These are phyloP conservation scores for Exophiala sp. DNA, from an alignment of 2,329 filamentous ascomycete genomes.

Conservation along the genomic window DNA sequence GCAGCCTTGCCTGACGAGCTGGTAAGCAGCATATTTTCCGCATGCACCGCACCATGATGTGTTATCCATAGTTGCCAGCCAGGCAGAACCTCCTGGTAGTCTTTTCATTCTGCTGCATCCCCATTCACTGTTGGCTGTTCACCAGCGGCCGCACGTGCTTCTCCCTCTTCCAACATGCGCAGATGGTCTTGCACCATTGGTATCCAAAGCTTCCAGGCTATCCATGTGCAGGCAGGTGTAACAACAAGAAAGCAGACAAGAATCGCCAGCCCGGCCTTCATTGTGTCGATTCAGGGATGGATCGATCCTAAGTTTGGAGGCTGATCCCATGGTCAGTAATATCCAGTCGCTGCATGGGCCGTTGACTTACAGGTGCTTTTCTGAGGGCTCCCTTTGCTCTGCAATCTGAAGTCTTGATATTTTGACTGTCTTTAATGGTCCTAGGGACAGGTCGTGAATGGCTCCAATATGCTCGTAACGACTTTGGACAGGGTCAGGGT, in stretches of 20 bases:
- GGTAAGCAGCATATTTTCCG: neutral
- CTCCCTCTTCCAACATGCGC: conserved; percentile 26
- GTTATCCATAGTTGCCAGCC: neutral
- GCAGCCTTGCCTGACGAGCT: too few species aligned
- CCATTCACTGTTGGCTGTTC: conserved; percentile 4
- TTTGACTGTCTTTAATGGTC: neutral
- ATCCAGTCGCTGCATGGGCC: neutral
- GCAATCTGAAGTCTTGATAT: neutral
- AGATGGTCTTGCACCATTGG: conserved; percentile 26
- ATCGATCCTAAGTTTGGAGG: neutral
- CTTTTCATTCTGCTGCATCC: neutral
- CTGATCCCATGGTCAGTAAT: neutral
- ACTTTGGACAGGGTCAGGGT: neutral
- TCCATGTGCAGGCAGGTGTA: conserved; percentile 23
- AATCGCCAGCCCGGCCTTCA: conserved; percentile 28
- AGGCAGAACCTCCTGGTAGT: neutral
- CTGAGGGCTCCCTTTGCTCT: neutral
- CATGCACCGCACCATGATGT: neutral
- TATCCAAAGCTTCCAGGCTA: conserved; percentile 26
- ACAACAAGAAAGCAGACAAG: conserved; percentile 29
- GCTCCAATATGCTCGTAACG: neutral
- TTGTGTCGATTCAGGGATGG: conserved; percentile 4
- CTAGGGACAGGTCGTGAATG: neutral
- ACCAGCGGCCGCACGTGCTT: conserved; percentile 12
- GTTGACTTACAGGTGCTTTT: neutral